Conservation (phyloP, 139 green algal genomes). For the Chlorella vulgaris region DNA sequence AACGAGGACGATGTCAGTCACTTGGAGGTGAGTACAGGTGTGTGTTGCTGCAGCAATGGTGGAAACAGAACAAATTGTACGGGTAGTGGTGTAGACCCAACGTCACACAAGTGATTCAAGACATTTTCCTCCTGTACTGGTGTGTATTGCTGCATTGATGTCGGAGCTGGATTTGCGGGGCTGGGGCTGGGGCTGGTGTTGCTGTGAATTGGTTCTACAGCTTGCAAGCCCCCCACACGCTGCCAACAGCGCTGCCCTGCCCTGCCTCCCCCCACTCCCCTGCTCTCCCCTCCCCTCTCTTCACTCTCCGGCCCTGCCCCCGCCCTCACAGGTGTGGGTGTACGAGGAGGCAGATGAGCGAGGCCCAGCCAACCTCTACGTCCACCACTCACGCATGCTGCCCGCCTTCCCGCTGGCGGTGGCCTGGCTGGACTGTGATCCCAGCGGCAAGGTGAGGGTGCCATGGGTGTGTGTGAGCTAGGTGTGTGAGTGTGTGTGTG, state of each 20-base stretch:
- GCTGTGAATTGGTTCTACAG: too few relatives aligned
- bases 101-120: too few relatives aligned
- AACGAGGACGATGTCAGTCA: slow-evolving; percentile 95
- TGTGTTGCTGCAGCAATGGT: not conserved
- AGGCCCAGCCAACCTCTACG: slow-evolving; percentile 84
- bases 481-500: not conserved
- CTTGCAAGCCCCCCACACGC: too few relatives aligned
- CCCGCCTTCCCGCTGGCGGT: slow-evolving; percentile 91
- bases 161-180: not conserved
- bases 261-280: too few relatives aligned
- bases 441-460: slow-evolving; percentile 17
- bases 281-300: too few relatives aligned
- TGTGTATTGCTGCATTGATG: not conserved
- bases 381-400: slow-evolving; percentile 97
- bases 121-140: too few relatives aligned
- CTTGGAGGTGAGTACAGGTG: slow-evolving; percentile 72
- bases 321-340: slow-evolving; percentile 84
- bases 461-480: not conserved
- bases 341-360: slow-evolving; percentile 82
- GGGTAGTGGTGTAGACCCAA: too few relatives aligned
- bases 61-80: too few relatives aligned
- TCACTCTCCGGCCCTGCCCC: too few relatives aligned
- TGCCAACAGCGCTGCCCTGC: too few relatives aligned
- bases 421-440: slow-evolving; percentile 87
- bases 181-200: not conserved